Conservation (phyloP, 176 grass and related monocot genomes). For the Oryza punctata region DNA sequence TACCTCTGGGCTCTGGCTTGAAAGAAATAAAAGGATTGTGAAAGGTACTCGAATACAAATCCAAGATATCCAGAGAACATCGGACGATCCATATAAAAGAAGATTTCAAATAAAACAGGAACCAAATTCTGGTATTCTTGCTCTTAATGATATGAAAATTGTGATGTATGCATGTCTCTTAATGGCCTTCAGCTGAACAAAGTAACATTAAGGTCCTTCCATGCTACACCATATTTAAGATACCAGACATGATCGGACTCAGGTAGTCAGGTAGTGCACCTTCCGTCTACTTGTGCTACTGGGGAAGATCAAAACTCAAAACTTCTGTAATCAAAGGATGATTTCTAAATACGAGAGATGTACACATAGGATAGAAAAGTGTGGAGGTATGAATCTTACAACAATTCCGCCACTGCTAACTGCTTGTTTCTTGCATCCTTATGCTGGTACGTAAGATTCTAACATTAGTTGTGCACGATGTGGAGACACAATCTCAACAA, state of each 20-base stretch:
- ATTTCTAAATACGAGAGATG: slow-evolving; percentile 41
- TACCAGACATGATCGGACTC: background rate
- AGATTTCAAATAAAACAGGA: background rate
- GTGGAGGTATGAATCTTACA: slow-evolving; percentile 8
- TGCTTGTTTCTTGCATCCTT: slow-evolving; percentile 38
- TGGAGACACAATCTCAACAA: slow-evolving; percentile 78
- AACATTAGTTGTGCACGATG: slow-evolving; percentile 70
- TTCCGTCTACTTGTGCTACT: slow-evolving; percentile 20
- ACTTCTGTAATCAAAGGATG: slow-evolving; percentile 25
- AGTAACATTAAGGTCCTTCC: background rate
- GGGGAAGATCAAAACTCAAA: slow-evolving; percentile 38
- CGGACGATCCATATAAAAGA: background rate
- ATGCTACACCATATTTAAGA: slow-evolving; percentile 11
- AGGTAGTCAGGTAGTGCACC: slow-evolving; percentile 39
- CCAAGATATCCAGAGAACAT: background rate
- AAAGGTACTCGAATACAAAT: background rate
- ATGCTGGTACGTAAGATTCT: slow-evolving; percentile 83
- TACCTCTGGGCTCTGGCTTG: slow-evolving; percentile 3
- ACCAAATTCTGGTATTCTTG: background rate
- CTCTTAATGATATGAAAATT: background rate
- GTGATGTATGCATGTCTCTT: background rate
- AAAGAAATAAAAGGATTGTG: background rate
- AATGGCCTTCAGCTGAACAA: background rate
- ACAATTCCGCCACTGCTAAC: slow-evolving; percentile 21
- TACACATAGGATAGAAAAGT: background rate